Percentiles rank a stretch among this genome's conserved stretches.
These are phyloP conservation scores for Boletus rubescentipes DNA, from an alignment of 768 basidiomycete species.

Conservation along the genomic window DNA sequence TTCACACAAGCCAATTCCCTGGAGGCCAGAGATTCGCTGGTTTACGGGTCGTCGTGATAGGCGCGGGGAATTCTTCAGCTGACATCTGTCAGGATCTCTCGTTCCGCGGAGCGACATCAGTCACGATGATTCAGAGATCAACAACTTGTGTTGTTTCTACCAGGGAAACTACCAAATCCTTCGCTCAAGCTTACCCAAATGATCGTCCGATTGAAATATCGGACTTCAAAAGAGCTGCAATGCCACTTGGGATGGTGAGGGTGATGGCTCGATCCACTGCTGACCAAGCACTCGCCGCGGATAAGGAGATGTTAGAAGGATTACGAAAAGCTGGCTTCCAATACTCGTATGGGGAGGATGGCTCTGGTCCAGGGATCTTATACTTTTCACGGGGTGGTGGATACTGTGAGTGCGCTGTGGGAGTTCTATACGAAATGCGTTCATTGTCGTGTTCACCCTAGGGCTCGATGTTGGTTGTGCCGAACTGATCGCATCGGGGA, in stretches of 20 bases:
- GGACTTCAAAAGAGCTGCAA: slow-evolving; percentile 2
- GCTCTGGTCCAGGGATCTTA: background rate
- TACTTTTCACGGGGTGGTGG: slow-evolving; percentile 5
- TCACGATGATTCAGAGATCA: slow-evolving; percentile 3
- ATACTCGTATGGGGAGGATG: background rate
- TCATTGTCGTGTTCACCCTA: background rate
- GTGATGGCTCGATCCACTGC: background rate
- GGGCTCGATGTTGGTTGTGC: slow-evolving; percentile 9
- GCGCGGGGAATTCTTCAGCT: background rate
- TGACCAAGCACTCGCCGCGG: background rate
- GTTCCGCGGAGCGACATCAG: slow-evolving; percentile 2
- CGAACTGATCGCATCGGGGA: background rate
- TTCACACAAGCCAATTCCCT: slow-evolving; percentile 5
- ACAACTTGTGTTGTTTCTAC: slow-evolving; percentile 5
- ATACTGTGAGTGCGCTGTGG: background rate
- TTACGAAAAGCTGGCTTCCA: slow-evolving; percentile 4
- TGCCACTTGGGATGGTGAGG: slow-evolving; percentile 1
- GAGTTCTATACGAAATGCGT: background rate
- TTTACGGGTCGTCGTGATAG: slow-evolving; percentile 18
- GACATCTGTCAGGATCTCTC: slow-evolving; percentile 8
- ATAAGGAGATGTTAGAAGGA: slow-evolving; percentile 4
- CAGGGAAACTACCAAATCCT: background rate
- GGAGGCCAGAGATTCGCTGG: slow-evolving; percentile 27
- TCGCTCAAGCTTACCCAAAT: background rate
- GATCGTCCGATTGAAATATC: slow-evolving; percentile 2